Evolutionary conservation across 176 grass and related monocot species (phyloP), one percentile per base, ranked within the genome.

Genomic region (Musa beccarii): DNA sequence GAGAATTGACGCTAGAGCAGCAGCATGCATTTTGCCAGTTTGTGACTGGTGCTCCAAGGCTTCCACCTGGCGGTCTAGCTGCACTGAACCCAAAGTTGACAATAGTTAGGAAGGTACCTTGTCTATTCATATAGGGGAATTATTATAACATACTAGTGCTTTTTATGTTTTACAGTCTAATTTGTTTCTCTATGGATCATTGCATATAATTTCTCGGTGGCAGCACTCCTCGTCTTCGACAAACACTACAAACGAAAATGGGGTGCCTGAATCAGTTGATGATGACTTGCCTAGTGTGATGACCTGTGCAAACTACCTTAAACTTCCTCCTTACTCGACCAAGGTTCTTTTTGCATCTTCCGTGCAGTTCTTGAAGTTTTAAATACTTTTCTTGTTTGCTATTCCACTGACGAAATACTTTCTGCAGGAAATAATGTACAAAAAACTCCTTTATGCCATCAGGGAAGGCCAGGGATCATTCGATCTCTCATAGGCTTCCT

Each of bases 271-370:
- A 34, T 74, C 76, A 51, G 92, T 83, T 19, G 92, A 96, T 81
- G 87, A 96, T 63, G 92, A 92, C 79, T 79, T 96, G 54, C 92
- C 92, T 49, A 96, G 92, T 79, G 92, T 96, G 7, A 96, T 96
- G 92, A 96, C 92, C 20, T 96, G 92, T 68, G 92, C 89, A 28
- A 96, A 96, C 76, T 96, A 92, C 83, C 89, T 96, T 72, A 96
- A 96, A 80, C 87, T 96, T 12, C 92, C 92, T 9, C 92, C 89
- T 5, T 96, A 96, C 74, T 96, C 92, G 15, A 92, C 85, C 19
- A 96, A 96, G 85, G 92, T 96, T 64, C 52, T 62, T 28, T 75
- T 85, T 71, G 62, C 75, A 5, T 43, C 34, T 43, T 75, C 43
- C 61, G 20, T 26, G 69, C 71, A 23, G 34, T 51, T 68, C 17